A percentile compares a stretch with the other conserved stretches of the same genome.
Conservation (phyloP, 495 filamentous ascomycete species). For the Neurospora sp. region DNA sequence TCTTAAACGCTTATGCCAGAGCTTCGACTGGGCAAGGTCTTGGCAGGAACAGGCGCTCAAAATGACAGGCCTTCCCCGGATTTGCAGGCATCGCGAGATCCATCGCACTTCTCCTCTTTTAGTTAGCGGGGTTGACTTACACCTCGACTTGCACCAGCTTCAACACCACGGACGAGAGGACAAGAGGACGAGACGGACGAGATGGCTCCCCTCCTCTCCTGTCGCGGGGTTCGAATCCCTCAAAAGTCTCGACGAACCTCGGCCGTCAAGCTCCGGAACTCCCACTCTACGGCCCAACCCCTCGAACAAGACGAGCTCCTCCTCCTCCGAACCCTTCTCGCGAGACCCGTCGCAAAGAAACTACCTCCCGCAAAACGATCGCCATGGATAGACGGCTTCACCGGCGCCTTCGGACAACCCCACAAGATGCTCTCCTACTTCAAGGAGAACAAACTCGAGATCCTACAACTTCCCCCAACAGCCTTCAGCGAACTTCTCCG, state of each 20-base stretch:
- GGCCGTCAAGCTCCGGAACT: too few species aligned
- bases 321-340: not conserved
- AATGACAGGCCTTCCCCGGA: not conserved
- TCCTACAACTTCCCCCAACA: slow-evolving; percentile 15
- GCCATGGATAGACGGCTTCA: not conserved
- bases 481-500: slow-evolving; percentile 30
- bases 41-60: not conserved
- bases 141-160: not conserved
- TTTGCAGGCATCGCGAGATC: not conserved
- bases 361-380: not conserved
- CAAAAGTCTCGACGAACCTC: too few species aligned
- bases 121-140: not conserved
- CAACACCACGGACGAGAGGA: not conserved
- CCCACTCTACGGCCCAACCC: not conserved
- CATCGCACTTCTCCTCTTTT: not conserved
- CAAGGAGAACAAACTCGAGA: not conserved
- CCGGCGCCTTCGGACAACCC: not conserved
- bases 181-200: too few species aligned
- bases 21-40: not conserved
- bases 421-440: slow-evolving; percentile 1
- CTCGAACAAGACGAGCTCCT: not conserved
- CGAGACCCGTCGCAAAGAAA: not conserved
- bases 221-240: too few species aligned
- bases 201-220: too few species aligned
- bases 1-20: not conserved